phyloP scores from a whole-genome alignment of 2,329 filamentous ascomycete genomes.

The Ceratocystis colombiana region DNA sequence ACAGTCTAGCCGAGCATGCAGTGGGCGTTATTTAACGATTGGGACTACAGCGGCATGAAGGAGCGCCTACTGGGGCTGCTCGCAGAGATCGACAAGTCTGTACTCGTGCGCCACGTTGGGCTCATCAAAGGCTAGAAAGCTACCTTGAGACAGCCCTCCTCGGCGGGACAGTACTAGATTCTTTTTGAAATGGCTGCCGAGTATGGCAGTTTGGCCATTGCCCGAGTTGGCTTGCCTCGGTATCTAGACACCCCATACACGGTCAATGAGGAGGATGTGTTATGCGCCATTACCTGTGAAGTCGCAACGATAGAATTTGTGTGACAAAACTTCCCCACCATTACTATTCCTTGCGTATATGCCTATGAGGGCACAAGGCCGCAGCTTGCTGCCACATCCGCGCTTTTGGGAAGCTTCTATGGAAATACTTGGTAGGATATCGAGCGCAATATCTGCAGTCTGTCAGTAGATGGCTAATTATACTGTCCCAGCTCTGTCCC shows the following conservation, averaged over 20 bases:
- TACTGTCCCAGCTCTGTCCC: too few species aligned
- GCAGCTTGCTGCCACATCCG: neutral
- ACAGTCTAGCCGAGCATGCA: neutral
- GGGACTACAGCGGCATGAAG: too few species aligned
- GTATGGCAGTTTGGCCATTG: neutral
- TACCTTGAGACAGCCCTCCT: neutral
- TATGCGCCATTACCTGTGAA: neutral
- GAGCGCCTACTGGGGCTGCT: neutral
- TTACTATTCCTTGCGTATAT: neutral
- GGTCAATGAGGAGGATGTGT: neutral
- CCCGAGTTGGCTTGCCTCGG: neutral
- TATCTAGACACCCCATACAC: neutral
- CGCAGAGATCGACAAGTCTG: neutral
- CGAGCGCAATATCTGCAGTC: too few species aligned
- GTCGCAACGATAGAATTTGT: neutral
- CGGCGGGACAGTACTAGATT: neutral
- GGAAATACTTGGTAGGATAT: too few species aligned
- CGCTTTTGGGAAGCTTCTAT: neutral
- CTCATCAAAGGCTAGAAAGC: neutral
- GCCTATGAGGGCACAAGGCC: neutral
- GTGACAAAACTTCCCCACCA: neutral
- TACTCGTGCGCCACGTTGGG: neutral
- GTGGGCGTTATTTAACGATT: too few species aligned
- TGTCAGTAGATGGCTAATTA: too few species aligned
- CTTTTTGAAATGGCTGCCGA: neutral